Conservation (phyloP, 2,329 filamentous ascomycete species). For the Exophiala sideris region DNA sequence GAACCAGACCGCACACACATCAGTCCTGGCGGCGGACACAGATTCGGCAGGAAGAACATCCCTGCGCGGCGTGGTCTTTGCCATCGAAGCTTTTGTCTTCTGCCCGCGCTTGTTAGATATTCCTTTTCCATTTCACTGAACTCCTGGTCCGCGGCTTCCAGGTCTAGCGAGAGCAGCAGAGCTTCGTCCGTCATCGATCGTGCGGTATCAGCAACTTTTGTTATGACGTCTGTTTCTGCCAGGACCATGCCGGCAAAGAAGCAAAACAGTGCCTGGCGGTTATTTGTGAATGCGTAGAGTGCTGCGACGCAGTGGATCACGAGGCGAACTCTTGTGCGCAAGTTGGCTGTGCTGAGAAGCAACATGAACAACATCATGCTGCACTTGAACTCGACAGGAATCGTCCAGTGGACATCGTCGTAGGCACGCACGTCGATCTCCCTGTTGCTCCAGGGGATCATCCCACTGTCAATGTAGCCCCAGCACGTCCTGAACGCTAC, state of each 20-base stretch:
- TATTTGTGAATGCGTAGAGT: constrained; percentile 33
- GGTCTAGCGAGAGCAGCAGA: neutral
- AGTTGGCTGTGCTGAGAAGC: constrained; percentile 55
- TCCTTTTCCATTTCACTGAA: neutral
- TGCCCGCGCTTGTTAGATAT: neutral
- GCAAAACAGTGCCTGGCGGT: constrained; percentile 61
- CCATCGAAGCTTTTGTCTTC: neutral
- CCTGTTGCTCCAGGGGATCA: neutral
- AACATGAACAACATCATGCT: constrained; percentile 55
- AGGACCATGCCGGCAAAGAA: constrained; percentile 8
- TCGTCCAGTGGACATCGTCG: constrained; percentile 61
- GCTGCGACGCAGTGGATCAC: constrained; percentile 62
- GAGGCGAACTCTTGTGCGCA: constrained; percentile 51
- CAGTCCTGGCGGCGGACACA: neutral
- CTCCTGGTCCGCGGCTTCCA: neutral
- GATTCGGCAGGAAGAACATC: too few relatives aligned
- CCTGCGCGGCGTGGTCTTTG: neutral
- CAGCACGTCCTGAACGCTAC: neutral
- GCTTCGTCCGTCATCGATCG: neutral
- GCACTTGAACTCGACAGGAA: constrained; percentile 61
- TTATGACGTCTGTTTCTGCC: constrained; percentile 40
- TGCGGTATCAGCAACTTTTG: constrained; percentile 36
- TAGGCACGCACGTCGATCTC: constrained; percentile 32
- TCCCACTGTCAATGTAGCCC: neutral
- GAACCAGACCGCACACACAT: neutral